These are phyloP conservation scores for Ganoderma leucocontextum DNA, from an alignment of 1,284 basidiomycete genomes.

Conservation along the genomic window DNA sequence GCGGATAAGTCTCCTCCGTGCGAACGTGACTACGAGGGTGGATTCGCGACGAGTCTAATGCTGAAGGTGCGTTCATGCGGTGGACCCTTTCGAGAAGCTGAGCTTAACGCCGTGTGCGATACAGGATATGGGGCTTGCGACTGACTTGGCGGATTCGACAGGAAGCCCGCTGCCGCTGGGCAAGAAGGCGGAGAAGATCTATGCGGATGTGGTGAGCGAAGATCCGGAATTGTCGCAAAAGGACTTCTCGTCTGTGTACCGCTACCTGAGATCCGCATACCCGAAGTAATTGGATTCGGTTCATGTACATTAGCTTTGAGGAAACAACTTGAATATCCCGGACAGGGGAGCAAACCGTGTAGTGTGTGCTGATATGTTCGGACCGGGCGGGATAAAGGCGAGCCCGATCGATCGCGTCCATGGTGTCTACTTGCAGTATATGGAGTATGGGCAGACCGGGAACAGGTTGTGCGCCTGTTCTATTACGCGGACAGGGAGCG, in stretches of 20 bases:
- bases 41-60: slow-evolving; percentile 87
- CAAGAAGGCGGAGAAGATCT: slow-evolving; percentile 66
- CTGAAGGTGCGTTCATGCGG: slow-evolving; percentile 63
- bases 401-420: not conserved
- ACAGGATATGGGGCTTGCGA: slow-evolving; percentile 85
- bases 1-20: slow-evolving; percentile 81
- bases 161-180: slow-evolving; percentile 70
- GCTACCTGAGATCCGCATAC: slow-evolving; percentile 53
- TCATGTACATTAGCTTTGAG: slow-evolving; percentile 5
- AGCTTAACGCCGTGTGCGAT: slow-evolving; percentile 15
- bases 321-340: not conserved
- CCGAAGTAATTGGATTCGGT: slow-evolving; percentile 16
- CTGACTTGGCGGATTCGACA: slow-evolving; percentile 61
- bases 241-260: slow-evolving; percentile 86
- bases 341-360: slow-evolving; percentile 15
- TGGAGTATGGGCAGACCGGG: not conserved
- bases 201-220: slow-evolving; percentile 59
- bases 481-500: not conserved
- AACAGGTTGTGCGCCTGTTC: not conserved
- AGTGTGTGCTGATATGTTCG: not conserved
- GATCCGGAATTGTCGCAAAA: slow-evolving; percentile 67
- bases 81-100: slow-evolving; percentile 4
- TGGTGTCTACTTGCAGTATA: not conserved
- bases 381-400: not conserved
- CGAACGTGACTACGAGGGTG: slow-evolving; percentile 84